Base-by-base conservation (phyloP, 148 eudicot genomes). In the Fagopyrum homotropicum region DNA sequence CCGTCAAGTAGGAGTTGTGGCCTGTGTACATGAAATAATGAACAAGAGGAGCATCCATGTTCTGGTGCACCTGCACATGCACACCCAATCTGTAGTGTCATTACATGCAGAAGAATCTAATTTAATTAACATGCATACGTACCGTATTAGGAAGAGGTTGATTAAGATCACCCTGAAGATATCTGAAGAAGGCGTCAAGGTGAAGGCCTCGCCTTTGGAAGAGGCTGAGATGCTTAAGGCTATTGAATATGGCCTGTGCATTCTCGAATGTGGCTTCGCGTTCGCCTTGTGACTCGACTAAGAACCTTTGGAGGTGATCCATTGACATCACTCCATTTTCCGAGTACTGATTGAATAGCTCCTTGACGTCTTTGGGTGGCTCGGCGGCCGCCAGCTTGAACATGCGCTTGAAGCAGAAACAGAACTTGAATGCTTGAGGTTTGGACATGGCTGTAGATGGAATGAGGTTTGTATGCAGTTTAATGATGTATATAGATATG, bases 1-100 rank as follows among this genome's bases (percentile, higher is more conserved):
- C 95, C 0, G 90, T 90, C 79, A 90, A 80, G 89, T 90, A 90
- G 59, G 95, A 88, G 76, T 90, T 90, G 81, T 90, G 94, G 73
- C 94, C 91, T 29, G 94, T 90, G 77, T 83, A 83, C 64, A 90
- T 61, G 85, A 82, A 90, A 79, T 90, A 90, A 69, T 90, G 91
- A 59, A 90, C 80, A 74, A 90, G 43, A 7, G 95, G 95, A 3
- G 89, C 83, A 17, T 63, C 55, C 95, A 90, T 90, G 84, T 90
- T 84, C 60, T 90, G 87, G 74, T 83, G 84, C 45, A 88, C 90
- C 91, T 89, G 84, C 48, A 19, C 71, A n/a, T n/a, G n/a, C n/a
- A 5, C 46, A 66, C 70, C 6, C 70, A 9, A 30, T 30, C 45
- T 15, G 29, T 48, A 48, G 0, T 35, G 40, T 35, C 40, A 35